A percentile compares a stretch with the other conserved stretches of the same genome.
phyloP scores from a whole-genome alignment of 495 filamentous ascomycete species.

The Trypethelium eluteriae region DNA sequence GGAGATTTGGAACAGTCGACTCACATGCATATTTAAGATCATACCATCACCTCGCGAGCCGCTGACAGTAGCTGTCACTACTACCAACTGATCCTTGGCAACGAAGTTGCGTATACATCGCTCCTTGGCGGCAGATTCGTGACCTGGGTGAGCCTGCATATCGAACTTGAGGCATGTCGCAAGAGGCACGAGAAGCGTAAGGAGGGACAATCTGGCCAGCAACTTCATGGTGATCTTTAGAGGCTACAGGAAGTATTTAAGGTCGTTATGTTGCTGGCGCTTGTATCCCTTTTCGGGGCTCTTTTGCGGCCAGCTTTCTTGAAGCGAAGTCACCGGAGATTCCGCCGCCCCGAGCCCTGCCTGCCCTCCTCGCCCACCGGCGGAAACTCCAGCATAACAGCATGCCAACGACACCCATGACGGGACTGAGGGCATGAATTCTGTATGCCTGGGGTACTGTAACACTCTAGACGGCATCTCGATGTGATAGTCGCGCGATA shows the following conservation, averaged over 20 bases:
- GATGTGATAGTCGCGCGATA: too few species aligned
- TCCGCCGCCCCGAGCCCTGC: background rate
- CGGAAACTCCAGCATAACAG: background rate
- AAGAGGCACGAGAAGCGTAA: conserved; percentile 41
- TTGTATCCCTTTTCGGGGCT: background rate
- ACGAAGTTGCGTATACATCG: conserved; percentile 98
- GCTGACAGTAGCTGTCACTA: conserved; percentile 86
- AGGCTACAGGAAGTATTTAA: background rate
- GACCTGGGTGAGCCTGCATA: conserved; percentile 57
- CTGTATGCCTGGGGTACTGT: too few species aligned
- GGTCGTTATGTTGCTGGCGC: background rate
- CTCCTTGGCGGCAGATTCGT: conserved; percentile 53
- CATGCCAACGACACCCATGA: background rate
- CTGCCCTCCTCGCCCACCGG: background rate
- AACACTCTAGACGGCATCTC: too few species aligned
- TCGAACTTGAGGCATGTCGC: conserved; percentile 88
- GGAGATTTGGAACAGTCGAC: background rate
- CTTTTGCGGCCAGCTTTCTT: conserved; percentile 10
- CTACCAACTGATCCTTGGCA: conserved; percentile 85
- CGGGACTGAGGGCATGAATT: too few species aligned
- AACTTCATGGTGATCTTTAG: background rate
- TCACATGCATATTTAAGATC: conserved; percentile 86
- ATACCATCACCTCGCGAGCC: conserved; percentile 87
- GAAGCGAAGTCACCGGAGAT: background rate
- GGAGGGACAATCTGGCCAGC: background rate